Evolutionary conservation across 768 basidiomycete species (phyloP).

Genomic region (Erythrobasidium yunnanense): DNA sequence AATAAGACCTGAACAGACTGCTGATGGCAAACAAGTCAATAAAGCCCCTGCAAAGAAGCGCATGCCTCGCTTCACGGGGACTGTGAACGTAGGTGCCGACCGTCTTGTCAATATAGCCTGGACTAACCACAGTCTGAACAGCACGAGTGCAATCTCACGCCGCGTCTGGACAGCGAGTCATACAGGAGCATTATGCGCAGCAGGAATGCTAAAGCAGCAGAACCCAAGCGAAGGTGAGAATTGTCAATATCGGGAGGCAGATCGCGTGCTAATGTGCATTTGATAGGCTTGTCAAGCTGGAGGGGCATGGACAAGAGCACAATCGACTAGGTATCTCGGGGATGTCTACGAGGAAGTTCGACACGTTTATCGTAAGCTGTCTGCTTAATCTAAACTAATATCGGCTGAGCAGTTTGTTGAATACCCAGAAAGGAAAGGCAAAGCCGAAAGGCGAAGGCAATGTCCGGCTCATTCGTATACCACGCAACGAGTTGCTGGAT

Average conservation of each 20-base stretch:
- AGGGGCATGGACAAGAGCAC: conserved; percentile 31
- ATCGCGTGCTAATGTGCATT: not conserved
- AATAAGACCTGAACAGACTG: not conserved
- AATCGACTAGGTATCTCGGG: conserved; percentile 34
- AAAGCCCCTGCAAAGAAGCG: conserved; percentile 17
- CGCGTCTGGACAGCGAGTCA: conserved; percentile 30
- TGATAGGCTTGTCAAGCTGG: conserved; percentile 31
- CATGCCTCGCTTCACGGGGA: not conserved
- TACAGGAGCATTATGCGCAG: conserved; percentile 36
- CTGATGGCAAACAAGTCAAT: not conserved
- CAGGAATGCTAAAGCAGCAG: conserved; percentile 34
- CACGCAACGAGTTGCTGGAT: conserved; percentile 75
- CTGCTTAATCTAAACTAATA: too few relatives aligned
- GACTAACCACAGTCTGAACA: not conserved
- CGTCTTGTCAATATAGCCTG: not conserved
- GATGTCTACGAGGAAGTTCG: conserved; percentile 27
- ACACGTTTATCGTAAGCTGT: conserved; percentile 33
- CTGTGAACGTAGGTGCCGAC: not conserved
- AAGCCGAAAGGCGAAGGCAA: conserved; percentile 21
- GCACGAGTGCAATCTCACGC: conserved; percentile 37
- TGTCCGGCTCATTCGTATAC: conserved; percentile 58
- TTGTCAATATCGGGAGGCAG: not conserved
- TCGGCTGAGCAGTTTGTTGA: too few relatives aligned
- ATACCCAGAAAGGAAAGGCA: conserved; percentile 18
- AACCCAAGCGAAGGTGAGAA: conserved; percentile 32